Base-by-base conservation (phyloP, 2,329 filamentous ascomycete species). In the Cladorrhinum sp. region DNA sequence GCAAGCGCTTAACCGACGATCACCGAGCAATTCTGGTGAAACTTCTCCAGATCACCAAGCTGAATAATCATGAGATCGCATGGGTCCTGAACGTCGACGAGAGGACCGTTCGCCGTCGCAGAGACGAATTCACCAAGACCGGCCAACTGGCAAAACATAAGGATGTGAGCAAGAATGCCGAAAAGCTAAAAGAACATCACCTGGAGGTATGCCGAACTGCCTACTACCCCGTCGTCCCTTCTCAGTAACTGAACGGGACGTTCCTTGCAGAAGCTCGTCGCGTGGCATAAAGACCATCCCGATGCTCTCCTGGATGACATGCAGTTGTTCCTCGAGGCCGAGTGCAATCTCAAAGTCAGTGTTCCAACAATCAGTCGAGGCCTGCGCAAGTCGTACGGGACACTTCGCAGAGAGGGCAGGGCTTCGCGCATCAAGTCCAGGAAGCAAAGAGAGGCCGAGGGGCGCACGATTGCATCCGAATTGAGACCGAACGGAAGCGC, bases 121-220 rank as follows among this genome's bases (percentile, higher is more conserved):
- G 64, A 30, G 53, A 58, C 14, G 63, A 69, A 52, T 68, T 62
- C 48, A 55, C 50, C 3, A 59, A 51, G 10, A 68, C 62, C 12
- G 66, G 67, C 24, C 58, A 61, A 46, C 36, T 69, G 10, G 60
- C 58, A 23, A 64, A 63, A 39, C 63, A 64, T 23, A 60, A 59
- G 14, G 65, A 66, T 49, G 65, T 66, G 24, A 66, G 64, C 60
- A 67, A 68, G 48, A 69, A 68, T 54, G 66, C 66, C 9, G 66
- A 66, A 24, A 69, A 69, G 59, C 42, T 69, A 18, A 68, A 67
- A 46, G 61, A 63, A 5, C 54, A 66, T 24, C 62, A 66, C 54
- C 56, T 68, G 20, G 62, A 67, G 64, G 67, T 69, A 51, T 28
- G 57, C 58, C 23, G 33, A 28, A 36, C n/a, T 30, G 30, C 21